These are phyloP conservation scores for Syzygium syzygioides DNA, from an alignment of 441 rosid species.

Conservation along the genomic window DNA sequence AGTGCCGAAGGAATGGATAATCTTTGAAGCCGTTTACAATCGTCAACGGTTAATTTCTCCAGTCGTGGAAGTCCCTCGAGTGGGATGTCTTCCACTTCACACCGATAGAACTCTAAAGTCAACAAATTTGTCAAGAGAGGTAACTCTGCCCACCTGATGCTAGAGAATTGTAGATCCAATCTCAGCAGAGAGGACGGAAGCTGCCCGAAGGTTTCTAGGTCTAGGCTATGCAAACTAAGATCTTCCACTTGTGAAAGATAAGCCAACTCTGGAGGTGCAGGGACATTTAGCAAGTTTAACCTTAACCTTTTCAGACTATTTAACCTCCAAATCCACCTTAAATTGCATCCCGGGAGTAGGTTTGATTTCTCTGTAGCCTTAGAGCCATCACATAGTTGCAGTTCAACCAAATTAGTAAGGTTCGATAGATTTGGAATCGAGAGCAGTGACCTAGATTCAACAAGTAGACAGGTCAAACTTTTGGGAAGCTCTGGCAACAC, in stretches of 20 bases:
- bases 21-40: no score
- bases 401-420: background rate
- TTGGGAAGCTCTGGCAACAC: background rate
- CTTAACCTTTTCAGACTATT: no score
- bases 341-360: background rate
- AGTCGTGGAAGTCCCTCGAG: no score
- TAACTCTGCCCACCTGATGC: no score
- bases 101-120: no score
- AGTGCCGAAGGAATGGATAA: no score
- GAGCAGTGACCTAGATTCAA: background rate
- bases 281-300: fast-evolving
- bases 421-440: background rate
- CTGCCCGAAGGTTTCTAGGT: background rate
- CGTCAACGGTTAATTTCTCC: no score
- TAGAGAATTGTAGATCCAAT: no score
- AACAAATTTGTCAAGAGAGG: background rate
- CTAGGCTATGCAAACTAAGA: background rate
- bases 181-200: no score
- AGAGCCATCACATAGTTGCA: background rate
- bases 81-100: no score
- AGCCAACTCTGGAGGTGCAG: background rate
- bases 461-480: background rate
- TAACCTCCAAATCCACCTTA: background rate
- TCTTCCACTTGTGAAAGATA: background rate
- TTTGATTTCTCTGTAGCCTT: fast-evolving